These are phyloP conservation scores for Amanita pseudoporphyria DNA, from an alignment of 768 basidiomycete genomes.

Conservation along the genomic window DNA sequence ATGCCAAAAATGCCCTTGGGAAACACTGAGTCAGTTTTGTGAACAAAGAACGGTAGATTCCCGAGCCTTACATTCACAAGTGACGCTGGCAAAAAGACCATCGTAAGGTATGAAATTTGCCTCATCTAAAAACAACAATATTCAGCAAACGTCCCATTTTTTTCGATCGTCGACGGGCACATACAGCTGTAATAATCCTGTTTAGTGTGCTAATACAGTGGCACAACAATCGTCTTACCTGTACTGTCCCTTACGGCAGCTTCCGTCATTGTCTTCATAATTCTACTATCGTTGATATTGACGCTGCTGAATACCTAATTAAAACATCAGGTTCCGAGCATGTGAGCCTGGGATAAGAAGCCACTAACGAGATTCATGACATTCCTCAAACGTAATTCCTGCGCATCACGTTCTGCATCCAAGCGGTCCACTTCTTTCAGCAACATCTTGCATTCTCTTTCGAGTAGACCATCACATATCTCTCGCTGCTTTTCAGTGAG, in stretches of 20 bases:
- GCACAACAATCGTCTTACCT: conserved; percentile 13
- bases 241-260: conserved; percentile 25
- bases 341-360: background rate
- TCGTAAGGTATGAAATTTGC: conserved; percentile 37
- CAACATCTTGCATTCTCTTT: conserved; percentile 37
- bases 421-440: conserved; percentile 40
- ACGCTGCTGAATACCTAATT: conserved; percentile 36
- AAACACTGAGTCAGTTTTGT: background rate
- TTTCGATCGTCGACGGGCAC: background rate
- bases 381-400: conserved; percentile 36
- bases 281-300: conserved; percentile 36
- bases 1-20: conserved; percentile 47
- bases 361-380: conserved; percentile 36
- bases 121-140: conserved; percentile 17
- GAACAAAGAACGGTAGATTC: background rate
- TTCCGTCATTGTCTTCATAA: conserved; percentile 32
- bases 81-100: conserved; percentile 44
- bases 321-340: background rate
- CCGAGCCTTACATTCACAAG: conserved; percentile 34
- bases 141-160: background rate
- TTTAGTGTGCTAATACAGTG: background rate
- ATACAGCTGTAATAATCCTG: conserved; percentile 12
- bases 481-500: conserved; percentile 25
- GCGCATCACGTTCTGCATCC: conserved; percentile 29
- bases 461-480: conserved; percentile 24